Evolutionary conservation across 495 filamentous ascomycete genomes (phyloP).

Genomic region (Neurospora intermedia): DNA sequence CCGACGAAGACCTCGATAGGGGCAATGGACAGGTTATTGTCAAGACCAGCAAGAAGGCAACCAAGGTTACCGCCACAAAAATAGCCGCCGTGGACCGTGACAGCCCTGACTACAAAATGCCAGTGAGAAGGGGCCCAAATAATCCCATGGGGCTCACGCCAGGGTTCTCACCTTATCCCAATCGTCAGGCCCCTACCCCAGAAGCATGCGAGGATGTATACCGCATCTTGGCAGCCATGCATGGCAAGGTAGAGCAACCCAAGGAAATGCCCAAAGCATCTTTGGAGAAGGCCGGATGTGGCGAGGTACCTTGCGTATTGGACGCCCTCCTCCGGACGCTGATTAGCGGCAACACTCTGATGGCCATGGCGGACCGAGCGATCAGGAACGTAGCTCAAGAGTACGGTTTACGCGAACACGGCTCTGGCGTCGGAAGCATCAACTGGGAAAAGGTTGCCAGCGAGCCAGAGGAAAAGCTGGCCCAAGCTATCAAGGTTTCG

Average conservation of each 20-base stretch:
- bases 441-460: conserved; percentile 76
- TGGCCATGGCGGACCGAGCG: conserved; percentile 53
- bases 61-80: background rate
- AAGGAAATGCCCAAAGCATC: conserved; percentile 62
- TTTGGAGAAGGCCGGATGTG: conserved; percentile 75
- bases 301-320: conserved; percentile 84
- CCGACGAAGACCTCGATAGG: background rate
- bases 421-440: conserved; percentile 55
- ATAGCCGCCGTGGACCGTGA: background rate
- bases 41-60: background rate
- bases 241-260: conserved; percentile 57
- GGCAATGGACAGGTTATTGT: background rate
- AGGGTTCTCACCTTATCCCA: conserved; percentile 54
- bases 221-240: conserved; percentile 50
- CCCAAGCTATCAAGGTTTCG: conserved; percentile 60
- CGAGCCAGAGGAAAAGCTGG: conserved; percentile 51
- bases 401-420: conserved; percentile 46
- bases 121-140: conserved; percentile 23
- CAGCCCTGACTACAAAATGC: conserved; percentile 16
- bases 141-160: conserved; percentile 39
- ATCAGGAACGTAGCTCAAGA: conserved; percentile 58
- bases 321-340: conserved; percentile 79
- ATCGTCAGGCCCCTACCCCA: conserved; percentile 54
- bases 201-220: conserved; percentile 69
- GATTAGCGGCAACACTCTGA: conserved; percentile 65